A percentile compares a stretch with the other conserved stretches of the same genome.
These are phyloP conservation scores for Gloeostereum incarnatum DNA, from an alignment of 768 basidiomycete species.

Conservation along the genomic window DNA sequence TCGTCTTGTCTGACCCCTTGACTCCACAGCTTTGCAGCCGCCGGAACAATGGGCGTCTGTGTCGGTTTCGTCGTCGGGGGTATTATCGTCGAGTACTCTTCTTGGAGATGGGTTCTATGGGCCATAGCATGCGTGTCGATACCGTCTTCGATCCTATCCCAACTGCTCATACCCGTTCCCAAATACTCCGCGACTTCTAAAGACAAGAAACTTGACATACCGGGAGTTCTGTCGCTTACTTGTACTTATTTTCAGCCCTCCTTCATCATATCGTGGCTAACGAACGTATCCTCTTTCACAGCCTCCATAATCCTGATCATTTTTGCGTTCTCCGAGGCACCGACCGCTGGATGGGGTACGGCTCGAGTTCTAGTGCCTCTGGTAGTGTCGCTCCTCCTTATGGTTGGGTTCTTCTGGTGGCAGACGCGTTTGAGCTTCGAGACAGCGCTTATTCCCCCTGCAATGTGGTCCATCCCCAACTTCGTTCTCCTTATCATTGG, in stretches of 20 bases:
- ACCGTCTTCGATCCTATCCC: background rate
- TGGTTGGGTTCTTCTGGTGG: constrained; percentile 31
- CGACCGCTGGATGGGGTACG: constrained; percentile 26
- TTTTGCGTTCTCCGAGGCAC: constrained; percentile 24
- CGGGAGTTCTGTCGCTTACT: background rate
- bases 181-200: background rate
- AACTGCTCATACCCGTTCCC: background rate
- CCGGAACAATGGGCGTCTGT: background rate
- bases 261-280: too few species aligned
- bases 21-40: background rate
- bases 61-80: background rate
- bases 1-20: too few species aligned
- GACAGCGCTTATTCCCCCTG: constrained; percentile 29
- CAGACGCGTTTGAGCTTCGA: too few species aligned
- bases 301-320: constrained; percentile 19
- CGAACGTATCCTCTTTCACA: background rate
- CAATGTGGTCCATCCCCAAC: constrained; percentile 25
- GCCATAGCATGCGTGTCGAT: background rate
- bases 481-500: constrained; percentile 38
- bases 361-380: constrained; percentile 30
- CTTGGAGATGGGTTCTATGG: constrained; percentile 2
- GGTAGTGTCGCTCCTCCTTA: constrained; percentile 25
- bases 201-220: background rate
- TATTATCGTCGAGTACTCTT: background rate
- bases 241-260: too few species aligned